Evolutionary conservation across 371 early-diverging fungal species (phyloP).

Genomic region (Mucor racemosus): DNA sequence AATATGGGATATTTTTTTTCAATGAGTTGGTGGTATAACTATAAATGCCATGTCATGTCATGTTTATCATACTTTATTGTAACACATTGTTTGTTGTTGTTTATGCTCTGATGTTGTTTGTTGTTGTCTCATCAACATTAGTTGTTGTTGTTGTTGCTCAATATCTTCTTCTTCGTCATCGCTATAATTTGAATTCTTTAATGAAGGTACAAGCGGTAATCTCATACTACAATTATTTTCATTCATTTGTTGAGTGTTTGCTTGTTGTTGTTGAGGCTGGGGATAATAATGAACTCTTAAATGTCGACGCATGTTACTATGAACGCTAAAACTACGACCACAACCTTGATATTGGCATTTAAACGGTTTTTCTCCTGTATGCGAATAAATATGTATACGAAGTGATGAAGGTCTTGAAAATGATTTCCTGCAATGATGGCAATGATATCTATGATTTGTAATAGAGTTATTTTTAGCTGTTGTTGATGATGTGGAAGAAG

Average conservation of each 20-base stretch:
- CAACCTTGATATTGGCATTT: conserved; percentile 67
- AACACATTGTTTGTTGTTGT: conserved; percentile 2
- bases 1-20: not conserved
- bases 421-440: conserved; percentile 33
- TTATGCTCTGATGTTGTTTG: not conserved
- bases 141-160: not conserved
- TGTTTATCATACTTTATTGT: conserved; percentile 6
- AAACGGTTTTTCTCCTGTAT: conserved; percentile 79
- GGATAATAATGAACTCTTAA: conserved; percentile 48
- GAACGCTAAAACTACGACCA: conserved; percentile 73
- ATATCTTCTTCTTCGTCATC: not conserved
- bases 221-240: conserved; percentile 20
- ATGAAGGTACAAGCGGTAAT: conserved; percentile 21
- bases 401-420: conserved; percentile 52
- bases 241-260: not conserved
- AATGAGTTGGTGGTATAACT: not conserved
- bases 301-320: conserved; percentile 79
- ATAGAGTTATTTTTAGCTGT: not conserved
- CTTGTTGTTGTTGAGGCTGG: conserved; percentile 2
- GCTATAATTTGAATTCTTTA: not conserved
- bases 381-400: conserved; percentile 71
- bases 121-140: conserved; percentile 7
- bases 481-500: not conserved
- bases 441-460: conserved; percentile 26
- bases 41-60: conserved; percentile 6